phyloP scores from a whole-genome alignment of 1,139 yeast genomes.

The Debaryomyces psychrophilus region DNA sequence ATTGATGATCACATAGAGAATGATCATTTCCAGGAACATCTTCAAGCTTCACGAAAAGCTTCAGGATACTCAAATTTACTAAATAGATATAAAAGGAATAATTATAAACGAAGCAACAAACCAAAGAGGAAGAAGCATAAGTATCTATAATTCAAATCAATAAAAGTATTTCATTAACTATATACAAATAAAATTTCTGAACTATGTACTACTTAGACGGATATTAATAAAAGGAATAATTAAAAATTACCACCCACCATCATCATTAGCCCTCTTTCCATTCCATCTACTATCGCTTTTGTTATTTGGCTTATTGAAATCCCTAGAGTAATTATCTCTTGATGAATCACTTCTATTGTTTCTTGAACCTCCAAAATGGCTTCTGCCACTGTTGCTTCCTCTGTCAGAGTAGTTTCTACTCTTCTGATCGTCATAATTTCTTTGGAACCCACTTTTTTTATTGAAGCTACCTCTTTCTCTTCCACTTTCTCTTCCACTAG shows the following conservation, averaged over 20 bases:
- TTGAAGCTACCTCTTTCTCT: slow-evolving; percentile 23
- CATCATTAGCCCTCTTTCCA: not conserved
- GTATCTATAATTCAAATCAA: not conserved
- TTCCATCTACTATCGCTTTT: slow-evolving; percentile 1
- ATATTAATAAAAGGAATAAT: not conserved
- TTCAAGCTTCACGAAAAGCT: not conserved
- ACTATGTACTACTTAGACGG: not conserved
- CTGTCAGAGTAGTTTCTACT: slow-evolving; percentile 9
- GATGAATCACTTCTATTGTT: slow-evolving; percentile 4
- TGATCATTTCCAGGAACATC: not conserved
- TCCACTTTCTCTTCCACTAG: slow-evolving; percentile 8
- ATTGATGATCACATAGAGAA: slow-evolving; percentile 16
- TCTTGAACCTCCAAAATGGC: slow-evolving; percentile 7
- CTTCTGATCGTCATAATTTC: not conserved
- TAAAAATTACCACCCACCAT: slow-evolving; percentile 1
- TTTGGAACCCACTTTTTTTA: slow-evolving; percentile 13
- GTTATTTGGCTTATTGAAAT: not conserved
- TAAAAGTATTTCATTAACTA: slow-evolving; percentile 1
- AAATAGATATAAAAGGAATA: slow-evolving; percentile 2
- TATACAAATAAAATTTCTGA: slow-evolving; percentile 4
- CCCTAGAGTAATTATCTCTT: not conserved
- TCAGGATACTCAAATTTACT: slow-evolving; percentile 1
- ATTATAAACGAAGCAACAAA: not conserved
- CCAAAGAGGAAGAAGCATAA: not conserved
- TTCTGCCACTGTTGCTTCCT: slow-evolving; percentile 6